Base-by-base conservation (phyloP, 495 filamentous ascomycete species). In the Lentithecium fluviatile region DNA sequence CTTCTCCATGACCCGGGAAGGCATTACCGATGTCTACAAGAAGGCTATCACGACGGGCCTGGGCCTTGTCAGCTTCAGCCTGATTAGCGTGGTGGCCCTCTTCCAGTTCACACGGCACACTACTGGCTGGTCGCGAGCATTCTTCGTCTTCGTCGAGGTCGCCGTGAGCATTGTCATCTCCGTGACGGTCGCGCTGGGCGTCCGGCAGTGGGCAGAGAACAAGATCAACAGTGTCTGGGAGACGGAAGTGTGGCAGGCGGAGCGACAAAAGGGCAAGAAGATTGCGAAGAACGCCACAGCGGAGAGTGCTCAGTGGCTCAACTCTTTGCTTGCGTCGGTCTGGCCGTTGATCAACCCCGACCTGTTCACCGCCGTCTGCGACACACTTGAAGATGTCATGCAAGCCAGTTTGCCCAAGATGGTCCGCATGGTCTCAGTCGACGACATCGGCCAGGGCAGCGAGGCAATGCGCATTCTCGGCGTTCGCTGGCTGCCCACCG, bases 271-370 rank as follows among this genome's bases (percentile, higher is more conserved):
- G 45, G 82, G 82, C 45, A 70, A 75, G 32, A 67, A 73, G 34
- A 59, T 70, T 1, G 65, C 71, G 1, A 69, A 79, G 1, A 70
- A 71, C 17, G 69, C 79, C 50, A 71, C 80, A 0, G 78, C 83
- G 0, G 86, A 88, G 71, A 83, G 83, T 2, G 79, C 79, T 0
- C 77, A 83, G 17, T 89, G 86, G 86, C 74, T 89, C 19, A 89
- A 88, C 67, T 81, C 78, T 13, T 53, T 89, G 11, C 68, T 89
- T 13, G 71, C 78, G 1, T 80, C 84, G 0, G 72, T 89, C 21
- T 89, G 86, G 86, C 83, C 84, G 0, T 73, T 89, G 25, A 77
- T 89, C 68, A 89, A 89, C 66, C 86, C 86, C 0, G 85, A 88
- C 64, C 74, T 89, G 2, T 88, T 89, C 56, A 77, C 79, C 3